Evolutionary conservation across 2,329 filamentous ascomycete species (phyloP).

Genomic region (Calonectria pauciramosa): DNA sequence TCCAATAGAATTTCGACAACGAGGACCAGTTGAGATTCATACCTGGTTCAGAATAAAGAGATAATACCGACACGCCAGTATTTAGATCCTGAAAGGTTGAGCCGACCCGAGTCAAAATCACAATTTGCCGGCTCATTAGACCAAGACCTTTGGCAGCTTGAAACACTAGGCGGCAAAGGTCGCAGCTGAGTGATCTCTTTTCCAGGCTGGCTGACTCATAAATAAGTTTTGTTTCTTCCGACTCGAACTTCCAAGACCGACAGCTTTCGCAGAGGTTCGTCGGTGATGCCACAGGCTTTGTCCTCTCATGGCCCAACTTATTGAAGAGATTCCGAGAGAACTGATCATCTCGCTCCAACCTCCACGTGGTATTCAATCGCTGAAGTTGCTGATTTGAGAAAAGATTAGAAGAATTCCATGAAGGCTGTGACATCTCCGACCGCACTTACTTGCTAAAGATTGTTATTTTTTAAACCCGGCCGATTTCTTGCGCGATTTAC

Average conservation of each 20-base stretch:
- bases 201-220: not conserved
- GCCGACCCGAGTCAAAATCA: not conserved
- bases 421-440: not conserved
- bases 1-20: accelerated
- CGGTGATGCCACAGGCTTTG: not conserved
- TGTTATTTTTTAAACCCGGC: not conserved
- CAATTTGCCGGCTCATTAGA: not conserved
- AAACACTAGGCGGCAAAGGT: not conserved
- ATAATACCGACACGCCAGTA: not conserved
- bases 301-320: not conserved
- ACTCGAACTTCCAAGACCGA: not conserved
- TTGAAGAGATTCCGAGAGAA: not conserved
- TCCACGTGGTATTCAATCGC: not conserved
- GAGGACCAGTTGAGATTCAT: not conserved
- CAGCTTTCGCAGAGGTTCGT: not conserved
- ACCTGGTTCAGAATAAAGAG: not conserved
- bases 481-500: not conserved
- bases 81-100: not conserved
- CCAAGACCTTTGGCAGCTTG: not conserved
- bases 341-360: not conserved
- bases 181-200: not conserved
- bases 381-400: not conserved
- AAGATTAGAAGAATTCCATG: not conserved
- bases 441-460: not conserved
- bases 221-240: not conserved